Conservation (phyloP, 2,329 filamentous ascomycete genomes). For the Phialophora chinensis region DNA sequence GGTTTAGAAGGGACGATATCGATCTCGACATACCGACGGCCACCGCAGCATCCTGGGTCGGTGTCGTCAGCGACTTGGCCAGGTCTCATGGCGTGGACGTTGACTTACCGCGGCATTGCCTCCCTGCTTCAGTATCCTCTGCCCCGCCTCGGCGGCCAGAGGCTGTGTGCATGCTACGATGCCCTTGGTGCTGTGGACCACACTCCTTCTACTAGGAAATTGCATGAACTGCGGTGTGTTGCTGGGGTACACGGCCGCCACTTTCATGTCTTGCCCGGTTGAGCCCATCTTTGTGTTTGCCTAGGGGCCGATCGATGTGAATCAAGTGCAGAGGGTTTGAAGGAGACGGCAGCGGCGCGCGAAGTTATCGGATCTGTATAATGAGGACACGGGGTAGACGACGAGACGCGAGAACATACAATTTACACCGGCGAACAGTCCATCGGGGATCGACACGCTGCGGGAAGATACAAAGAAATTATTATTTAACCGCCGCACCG, state of each 20-base stretch:
- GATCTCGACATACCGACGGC: conserved; percentile 70
- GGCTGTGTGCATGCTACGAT: conserved; percentile 92
- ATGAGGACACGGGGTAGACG: not conserved
- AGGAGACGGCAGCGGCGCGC: not conserved
- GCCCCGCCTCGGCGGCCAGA: conserved; percentile 83
- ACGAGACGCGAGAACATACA: not conserved
- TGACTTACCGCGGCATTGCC: conserved; percentile 86
- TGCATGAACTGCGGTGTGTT: conserved; percentile 57
- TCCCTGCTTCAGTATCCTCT: conserved; percentile 81
- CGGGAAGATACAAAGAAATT: conserved; percentile 10
- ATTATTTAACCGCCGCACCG: conserved; percentile 1
- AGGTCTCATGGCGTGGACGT: not conserved
- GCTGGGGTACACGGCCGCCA: conserved; percentile 58
- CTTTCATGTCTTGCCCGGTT: conserved; percentile 34
- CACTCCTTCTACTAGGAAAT: conserved; percentile 82
- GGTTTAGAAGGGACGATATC: conserved; percentile 14
- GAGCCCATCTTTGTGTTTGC: conserved; percentile 26
- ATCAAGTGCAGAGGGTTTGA: not conserved
- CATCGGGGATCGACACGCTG: conserved; percentile 6
- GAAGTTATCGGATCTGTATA: not conserved
- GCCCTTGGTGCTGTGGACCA: conserved; percentile 89
- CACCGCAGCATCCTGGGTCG: conserved; percentile 83
- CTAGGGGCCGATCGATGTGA: not conserved
- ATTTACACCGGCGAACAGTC: conserved; percentile 1
- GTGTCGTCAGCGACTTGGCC: not conserved